Evolutionary conservation across 1,284 basidiomycete species (phyloP).

Genomic region (Trametes versicolor): DNA sequence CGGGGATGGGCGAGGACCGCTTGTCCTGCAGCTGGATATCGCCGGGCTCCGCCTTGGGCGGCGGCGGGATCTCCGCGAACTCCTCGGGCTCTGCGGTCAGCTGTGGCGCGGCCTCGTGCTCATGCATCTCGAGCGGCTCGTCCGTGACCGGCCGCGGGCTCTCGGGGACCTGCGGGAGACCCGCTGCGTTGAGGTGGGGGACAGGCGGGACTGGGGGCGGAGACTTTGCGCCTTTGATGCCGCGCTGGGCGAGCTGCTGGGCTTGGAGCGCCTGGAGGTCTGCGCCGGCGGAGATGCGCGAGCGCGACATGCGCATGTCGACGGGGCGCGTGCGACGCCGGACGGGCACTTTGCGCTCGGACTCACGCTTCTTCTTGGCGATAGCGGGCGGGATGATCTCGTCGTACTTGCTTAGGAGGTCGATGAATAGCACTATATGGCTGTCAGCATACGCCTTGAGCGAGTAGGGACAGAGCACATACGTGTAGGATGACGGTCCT

Average conservation of each 20-base stretch:
- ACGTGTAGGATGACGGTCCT: slow-evolving; percentile 86
- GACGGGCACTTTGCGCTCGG: slow-evolving; percentile 81
- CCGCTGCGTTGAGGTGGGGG: not conserved
- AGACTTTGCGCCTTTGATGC: slow-evolving; percentile 35
- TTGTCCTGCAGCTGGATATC: slow-evolving; percentile 29
- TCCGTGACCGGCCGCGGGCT: slow-evolving; percentile 22
- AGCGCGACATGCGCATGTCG: slow-evolving; percentile 86
- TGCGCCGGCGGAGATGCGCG: slow-evolving; percentile 52
- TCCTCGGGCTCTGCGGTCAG: slow-evolving; percentile 32
- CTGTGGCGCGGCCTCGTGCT: slow-evolving; percentile 11
- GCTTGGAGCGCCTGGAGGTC: slow-evolving; percentile 64
- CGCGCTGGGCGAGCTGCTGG: slow-evolving; percentile 54
- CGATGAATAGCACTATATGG: slow-evolving; percentile 77
- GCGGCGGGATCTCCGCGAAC: slow-evolving; percentile 29
- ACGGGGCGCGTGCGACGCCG: slow-evolving; percentile 90
- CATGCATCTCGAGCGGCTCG: slow-evolving; percentile 21
- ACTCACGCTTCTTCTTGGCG: slow-evolving; percentile 85
- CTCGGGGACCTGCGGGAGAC: slow-evolving; percentile 27
- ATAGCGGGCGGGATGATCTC: slow-evolving; percentile 85
- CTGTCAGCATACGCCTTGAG: not conserved
- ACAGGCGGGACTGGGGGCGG: slow-evolving; percentile 36
- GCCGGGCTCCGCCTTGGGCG: slow-evolving; percentile 33
- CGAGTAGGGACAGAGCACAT: slow-evolving; percentile 42
- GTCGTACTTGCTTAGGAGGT: slow-evolving; percentile 83
- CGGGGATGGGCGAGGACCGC: slow-evolving; percentile 27